Conservation (phyloP, 345 rosid species). For the Raphanus sativus region DNA sequence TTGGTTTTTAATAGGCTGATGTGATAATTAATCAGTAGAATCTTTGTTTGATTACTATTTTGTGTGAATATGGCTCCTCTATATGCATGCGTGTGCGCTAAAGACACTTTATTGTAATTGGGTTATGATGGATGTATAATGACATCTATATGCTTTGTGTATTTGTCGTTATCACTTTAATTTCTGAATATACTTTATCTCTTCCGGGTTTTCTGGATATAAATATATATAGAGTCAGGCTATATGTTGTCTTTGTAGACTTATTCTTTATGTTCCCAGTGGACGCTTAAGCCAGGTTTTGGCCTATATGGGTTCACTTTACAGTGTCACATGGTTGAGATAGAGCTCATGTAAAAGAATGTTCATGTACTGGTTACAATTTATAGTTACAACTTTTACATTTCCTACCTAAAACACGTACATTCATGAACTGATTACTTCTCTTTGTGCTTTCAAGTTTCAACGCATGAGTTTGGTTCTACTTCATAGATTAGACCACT, state of each 20-base stretch:
- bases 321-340: background rate
- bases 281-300: background rate
- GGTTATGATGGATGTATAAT: slow-evolving; percentile 26
- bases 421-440: too few species aligned
- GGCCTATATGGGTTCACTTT: slow-evolving; percentile 7
- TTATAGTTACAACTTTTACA: background rate
- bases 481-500: background rate
- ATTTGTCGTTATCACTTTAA: slow-evolving; percentile 28
- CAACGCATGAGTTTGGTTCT: slow-evolving; percentile 3
- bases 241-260: slow-evolving; percentile 8
- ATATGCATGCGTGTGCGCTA: slow-evolving; percentile 31
- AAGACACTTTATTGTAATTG: slow-evolving; percentile 36
- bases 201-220: slow-evolving; percentile 31
- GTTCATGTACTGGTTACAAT: background rate
- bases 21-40: slow-evolving; percentile 20
- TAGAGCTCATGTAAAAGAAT: background rate
- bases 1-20: slow-evolving; percentile 10
- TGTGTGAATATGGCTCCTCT: slow-evolving; percentile 10
- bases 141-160: slow-evolving; percentile 27
- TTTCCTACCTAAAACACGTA: background rate
- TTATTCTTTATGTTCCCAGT: background rate
- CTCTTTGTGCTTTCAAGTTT: background rate
- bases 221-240: background rate
- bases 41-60: slow-evolving; percentile 5
- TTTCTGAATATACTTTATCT: slow-evolving; percentile 1